Evolutionary conservation across 2,329 filamentous ascomycete genomes (phyloP).

Genomic region (Fusarium mangiferae): DNA sequence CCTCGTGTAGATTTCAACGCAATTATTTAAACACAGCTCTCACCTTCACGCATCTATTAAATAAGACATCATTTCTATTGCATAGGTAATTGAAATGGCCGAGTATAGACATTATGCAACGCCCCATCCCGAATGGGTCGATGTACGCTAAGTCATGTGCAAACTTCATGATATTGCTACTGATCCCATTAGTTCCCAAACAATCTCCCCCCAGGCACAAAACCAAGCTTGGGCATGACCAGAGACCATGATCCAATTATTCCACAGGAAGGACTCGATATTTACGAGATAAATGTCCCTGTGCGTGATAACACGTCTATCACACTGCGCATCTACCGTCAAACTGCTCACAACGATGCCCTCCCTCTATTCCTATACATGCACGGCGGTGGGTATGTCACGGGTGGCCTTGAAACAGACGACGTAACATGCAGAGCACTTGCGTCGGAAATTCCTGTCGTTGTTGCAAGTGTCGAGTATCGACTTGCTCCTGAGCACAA

Average conservation of each 20-base stretch:
- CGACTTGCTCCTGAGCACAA: slow-evolving; percentile 61
- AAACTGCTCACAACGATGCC: neutral
- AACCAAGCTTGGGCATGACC: slow-evolving; percentile 21
- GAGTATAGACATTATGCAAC: slow-evolving; percentile 22
- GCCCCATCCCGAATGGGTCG: slow-evolving; percentile 18
- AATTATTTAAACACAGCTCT: neutral
- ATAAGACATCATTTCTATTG: neutral
- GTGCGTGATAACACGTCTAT: slow-evolving; percentile 33
- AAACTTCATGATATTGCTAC: neutral
- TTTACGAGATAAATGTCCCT: slow-evolving; percentile 37
- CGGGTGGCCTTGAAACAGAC: slow-evolving; percentile 43
- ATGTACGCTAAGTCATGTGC: neutral
- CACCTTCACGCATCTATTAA: neutral
- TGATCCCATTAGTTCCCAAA: slow-evolving; percentile 39
- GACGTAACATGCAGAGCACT: slow-evolving; percentile 41
- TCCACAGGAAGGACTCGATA: slow-evolving; percentile 34
- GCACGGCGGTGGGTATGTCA: slow-evolving; percentile 43
- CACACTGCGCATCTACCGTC: slow-evolving; percentile 38
- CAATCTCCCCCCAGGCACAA: slow-evolving; percentile 34
- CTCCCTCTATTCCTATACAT: slow-evolving; percentile 42
- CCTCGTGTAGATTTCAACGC: neutral
- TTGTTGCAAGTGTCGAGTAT: slow-evolving; percentile 61
- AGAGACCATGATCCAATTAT: slow-evolving; percentile 35
- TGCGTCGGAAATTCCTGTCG: slow-evolving; percentile 39
- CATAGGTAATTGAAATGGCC: slow-evolving; percentile 14